Percentiles rank a stretch among this genome's conserved stretches.
These are phyloP conservation scores for Neurospora hispaniola DNA, from an alignment of 495 filamentous ascomycete species.

Conservation along the genomic window DNA sequence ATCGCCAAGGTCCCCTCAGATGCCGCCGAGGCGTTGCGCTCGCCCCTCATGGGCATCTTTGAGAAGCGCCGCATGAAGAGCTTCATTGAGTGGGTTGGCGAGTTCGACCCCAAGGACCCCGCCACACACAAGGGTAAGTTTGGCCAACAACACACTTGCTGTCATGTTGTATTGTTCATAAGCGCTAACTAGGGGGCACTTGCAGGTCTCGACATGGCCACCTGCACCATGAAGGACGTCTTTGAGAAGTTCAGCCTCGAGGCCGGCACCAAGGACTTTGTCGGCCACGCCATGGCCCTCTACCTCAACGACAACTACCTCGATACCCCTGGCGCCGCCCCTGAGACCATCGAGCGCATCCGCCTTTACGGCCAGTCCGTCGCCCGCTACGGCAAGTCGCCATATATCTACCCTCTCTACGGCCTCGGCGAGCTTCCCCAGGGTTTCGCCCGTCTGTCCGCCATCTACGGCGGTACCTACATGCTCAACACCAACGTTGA, in stretches of 20 bases:
- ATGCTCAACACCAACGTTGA: constrained; percentile 95
- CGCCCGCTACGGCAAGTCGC: constrained; percentile 94
- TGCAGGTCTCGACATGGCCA: constrained; percentile 67
- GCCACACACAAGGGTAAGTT: constrained; percentile 74
- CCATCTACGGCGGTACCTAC: constrained; percentile 97
- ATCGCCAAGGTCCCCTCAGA: constrained; percentile 96
- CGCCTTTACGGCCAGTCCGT: constrained; percentile 96
- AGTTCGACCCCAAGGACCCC: constrained; percentile 75
- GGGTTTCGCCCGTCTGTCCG: constrained; percentile 92
- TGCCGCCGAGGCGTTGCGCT: constrained; percentile 79
- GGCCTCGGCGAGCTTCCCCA: constrained; percentile 95
- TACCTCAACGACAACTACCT: constrained; percentile 86
- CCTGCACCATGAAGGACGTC: constrained; percentile 87
- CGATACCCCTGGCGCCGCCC: constrained; percentile 56
- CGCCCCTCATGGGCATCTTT: constrained; percentile 90
- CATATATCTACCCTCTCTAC: constrained; percentile 98
- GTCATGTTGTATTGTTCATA: background rate
- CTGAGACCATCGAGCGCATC: constrained; percentile 85
- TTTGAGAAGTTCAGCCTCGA: constrained; percentile 97
- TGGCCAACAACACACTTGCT: background rate
- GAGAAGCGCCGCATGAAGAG: constrained; percentile 96
- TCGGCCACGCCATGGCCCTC: constrained; percentile 96
- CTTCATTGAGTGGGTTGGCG: constrained; percentile 94
- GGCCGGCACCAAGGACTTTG: constrained; percentile 83
- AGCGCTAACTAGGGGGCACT: background rate